Base-by-base conservation (phyloP, 306 rosid genomes). In the Glycine latifolia region DNA sequence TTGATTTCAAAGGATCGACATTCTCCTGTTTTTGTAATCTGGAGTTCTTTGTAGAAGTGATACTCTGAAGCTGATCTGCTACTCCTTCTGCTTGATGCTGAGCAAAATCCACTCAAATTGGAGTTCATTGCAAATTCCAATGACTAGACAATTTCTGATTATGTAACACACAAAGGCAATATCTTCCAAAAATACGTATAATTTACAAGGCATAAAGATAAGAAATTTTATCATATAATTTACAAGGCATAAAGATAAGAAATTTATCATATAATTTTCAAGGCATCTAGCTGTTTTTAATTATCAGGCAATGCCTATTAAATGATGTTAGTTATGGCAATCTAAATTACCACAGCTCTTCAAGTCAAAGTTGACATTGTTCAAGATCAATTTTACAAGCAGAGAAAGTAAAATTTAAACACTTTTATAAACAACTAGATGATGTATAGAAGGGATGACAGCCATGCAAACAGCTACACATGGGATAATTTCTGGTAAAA, bases 61-160 rank as follows among this genome's bases (percentile, higher is more conserved):
- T 65, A 75, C 83, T 67, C 35, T 14, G 85, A 86, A 39, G 61
- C 75, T 85, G 83, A 15, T 72, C 86, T 65, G 74, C 67, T 59
- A 71, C 62, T 63, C 77, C 86, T 78, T 59, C 91, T 54, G 77
- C 81, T 87, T 85, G 91, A 60, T 61, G 79, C 75, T 80, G 82
- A 60, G 78, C 79, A 85, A 60, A 63, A 67, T 67, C 71, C 77
- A 80, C 16, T 62, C 49, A 31, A 5, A 73, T 77, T 61, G 67
- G 73, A 48, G 49, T 53, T 77, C 31, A 13, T 15, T 7, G 20
- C 54, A 73, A 67, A 63, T 71, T 79, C 14, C 12, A 39, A 48
- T 10, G 56, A 49, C 67, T 61, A 61, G 63, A 63, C 16, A 67
- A 67, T 50, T 65, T 14, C 48, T 59, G 26, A 61, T 66, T 3